Evolutionary conservation across 257 asterid species (phyloP).

Genomic region (Paraleonurus japonicus): DNA sequence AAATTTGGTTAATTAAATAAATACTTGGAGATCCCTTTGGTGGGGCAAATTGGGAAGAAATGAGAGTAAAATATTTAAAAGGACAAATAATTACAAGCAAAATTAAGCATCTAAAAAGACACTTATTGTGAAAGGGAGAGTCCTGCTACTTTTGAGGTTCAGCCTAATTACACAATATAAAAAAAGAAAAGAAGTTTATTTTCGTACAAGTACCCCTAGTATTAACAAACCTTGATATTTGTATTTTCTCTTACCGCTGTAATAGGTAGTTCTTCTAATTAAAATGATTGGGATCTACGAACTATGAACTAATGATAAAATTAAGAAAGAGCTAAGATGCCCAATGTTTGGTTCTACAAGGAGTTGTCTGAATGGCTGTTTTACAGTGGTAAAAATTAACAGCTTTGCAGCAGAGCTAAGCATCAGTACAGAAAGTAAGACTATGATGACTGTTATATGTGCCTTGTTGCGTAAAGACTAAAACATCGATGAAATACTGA

Average conservation of each 20-base stretch:
- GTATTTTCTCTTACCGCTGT: too few species aligned
- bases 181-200: too few species aligned
- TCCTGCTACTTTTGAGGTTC: background rate
- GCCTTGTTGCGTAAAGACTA: slow-evolving; percentile 16
- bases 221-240: too few species aligned
- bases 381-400: background rate
- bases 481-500: background rate
- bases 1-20: too few species aligned
- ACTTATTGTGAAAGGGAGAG: too few species aligned
- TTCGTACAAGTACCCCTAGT: too few species aligned
- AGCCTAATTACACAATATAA: too few species aligned
- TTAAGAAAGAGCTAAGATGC: background rate
- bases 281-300: background rate
- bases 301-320: background rate
- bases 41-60: too few species aligned
- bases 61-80: too few species aligned
- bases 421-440: background rate
- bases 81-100: too few species aligned
- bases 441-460: slow-evolving; percentile 14
- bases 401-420: background rate
- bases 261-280: background rate
- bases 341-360: background rate
- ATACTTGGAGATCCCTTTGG: too few species aligned
- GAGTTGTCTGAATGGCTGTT: background rate
- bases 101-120: too few species aligned